Conservation (phyloP, 495 filamentous ascomycete species). For the Xylaria intraflava region DNA sequence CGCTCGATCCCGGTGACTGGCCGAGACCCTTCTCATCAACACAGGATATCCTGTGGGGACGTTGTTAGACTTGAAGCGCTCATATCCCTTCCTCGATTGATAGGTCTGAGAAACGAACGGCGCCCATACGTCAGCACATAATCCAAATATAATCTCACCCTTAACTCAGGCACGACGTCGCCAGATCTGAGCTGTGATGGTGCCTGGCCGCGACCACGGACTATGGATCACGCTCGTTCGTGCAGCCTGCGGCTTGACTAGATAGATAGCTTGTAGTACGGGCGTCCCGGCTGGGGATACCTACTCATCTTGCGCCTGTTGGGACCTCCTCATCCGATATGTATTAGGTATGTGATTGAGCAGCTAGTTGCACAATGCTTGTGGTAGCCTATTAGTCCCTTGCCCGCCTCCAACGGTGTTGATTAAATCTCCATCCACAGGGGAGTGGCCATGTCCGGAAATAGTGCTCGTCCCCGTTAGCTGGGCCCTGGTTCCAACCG, state of each 20-base stretch:
- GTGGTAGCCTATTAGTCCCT: not conserved
- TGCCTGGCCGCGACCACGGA: not conserved
- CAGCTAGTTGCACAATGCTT: constrained; percentile 1
- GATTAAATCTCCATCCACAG: not conserved
- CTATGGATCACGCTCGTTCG: not conserved
- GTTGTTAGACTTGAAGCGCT: too few species aligned
- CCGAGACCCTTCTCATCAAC: not conserved
- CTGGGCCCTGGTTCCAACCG: not conserved
- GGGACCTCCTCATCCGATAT: constrained; percentile 3
- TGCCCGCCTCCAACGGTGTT: not conserved
- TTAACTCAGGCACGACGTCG: not conserved
- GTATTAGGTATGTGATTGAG: not conserved
- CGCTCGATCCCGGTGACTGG: not conserved
- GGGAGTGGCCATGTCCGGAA: not conserved
- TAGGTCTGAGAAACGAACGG: too few species aligned
- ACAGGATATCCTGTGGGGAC: not conserved
- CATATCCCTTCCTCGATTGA: too few species aligned
- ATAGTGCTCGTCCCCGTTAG: not conserved
- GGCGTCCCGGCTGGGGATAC: not conserved
- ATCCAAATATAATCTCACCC: not conserved
- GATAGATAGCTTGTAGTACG: not conserved
- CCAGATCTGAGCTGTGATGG: not conserved
- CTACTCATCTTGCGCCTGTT: not conserved
- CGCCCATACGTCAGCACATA: not conserved
- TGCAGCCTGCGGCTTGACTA: not conserved